These are phyloP conservation scores for Botrytis byssoidea DNA, from an alignment of 2,329 filamentous ascomycete genomes.

Conservation along the genomic window DNA sequence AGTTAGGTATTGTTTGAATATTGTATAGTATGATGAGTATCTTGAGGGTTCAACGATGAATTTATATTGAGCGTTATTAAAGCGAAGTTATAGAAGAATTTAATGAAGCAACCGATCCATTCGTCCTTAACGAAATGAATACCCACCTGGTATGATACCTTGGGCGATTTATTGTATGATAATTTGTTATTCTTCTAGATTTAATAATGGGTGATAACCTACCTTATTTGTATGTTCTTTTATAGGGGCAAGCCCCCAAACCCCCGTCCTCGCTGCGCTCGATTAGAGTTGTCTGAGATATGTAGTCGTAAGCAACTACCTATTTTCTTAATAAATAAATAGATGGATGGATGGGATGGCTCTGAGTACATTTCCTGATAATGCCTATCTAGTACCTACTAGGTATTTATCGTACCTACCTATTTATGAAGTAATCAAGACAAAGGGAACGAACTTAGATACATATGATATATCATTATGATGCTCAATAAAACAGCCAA, in stretches of 20 bases:
- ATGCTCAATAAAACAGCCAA: not conserved
- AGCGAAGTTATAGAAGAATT: not conserved
- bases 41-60: not conserved
- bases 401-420: not conserved
- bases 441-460: not conserved
- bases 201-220: not conserved
- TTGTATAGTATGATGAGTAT: slow-evolving; percentile 1
- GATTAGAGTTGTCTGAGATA: not conserved
- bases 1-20: not conserved
- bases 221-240: not conserved
- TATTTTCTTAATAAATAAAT: not conserved
- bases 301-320: not conserved
- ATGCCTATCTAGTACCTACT: not conserved
- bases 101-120: not conserved
- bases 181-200: not conserved
- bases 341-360: not conserved
- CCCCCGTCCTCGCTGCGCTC: not conserved
- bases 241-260: not conserved
- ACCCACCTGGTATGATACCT: not conserved
- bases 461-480: not conserved
- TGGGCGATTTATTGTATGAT: not conserved
- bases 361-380: not conserved
- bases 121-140: not conserved
- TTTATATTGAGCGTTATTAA: not conserved
- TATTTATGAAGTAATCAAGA: not conserved